Base-by-base conservation (phyloP, 768 basidiomycete genomes). In the Coprinellus micaceus region DNA sequence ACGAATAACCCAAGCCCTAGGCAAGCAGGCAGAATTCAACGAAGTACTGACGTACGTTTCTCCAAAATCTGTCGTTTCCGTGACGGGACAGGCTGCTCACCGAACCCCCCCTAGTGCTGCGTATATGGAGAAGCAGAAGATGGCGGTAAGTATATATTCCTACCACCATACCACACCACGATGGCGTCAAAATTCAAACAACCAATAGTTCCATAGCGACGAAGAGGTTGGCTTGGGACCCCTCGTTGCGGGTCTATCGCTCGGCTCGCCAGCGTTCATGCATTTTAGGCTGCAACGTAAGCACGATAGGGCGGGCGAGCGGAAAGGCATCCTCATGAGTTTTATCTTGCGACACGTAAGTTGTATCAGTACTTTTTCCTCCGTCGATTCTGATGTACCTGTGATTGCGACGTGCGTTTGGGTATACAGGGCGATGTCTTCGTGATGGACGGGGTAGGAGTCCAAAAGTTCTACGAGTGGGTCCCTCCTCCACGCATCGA, bases 121-220 rank as follows among this genome's bases (percentile, higher is more conserved):
- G 1, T 93, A 93, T 63, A 91, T 92, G 88, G 87, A 89, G 63
- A 77, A 82, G 56, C 91, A 92, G 67, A 88, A 79, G 66, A 93
- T 93, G 90, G 81, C 88, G 48, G 90, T 90, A 65, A 63, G 81
- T 69, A 4, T n/a, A n/a, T n/a, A n/a, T 48, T 22, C 12, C 24
- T 55, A 29, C 30, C n/a, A 2, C 4, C 28, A 58, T 33, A 17
- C 53, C n/a, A 10, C 26, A 25, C 9, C 52, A 52, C 33, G 37
- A 29, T 39, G 22, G 12, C 10, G 37, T 21, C 30, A 10, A 52
- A 10, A n/a, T 11, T 19, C 37, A 15, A 29, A 9, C 4, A 15
- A 28, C 33, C 26, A 24, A 17, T 53, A 90, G 88, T 91, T 89
- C 65, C 90, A 92, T 61, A 90, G 86, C 58, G 90, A 93, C 62